Evolutionary conservation across 2,329 filamentous ascomycete species (phyloP).

Genomic region (Colletotrichum sp.): DNA sequence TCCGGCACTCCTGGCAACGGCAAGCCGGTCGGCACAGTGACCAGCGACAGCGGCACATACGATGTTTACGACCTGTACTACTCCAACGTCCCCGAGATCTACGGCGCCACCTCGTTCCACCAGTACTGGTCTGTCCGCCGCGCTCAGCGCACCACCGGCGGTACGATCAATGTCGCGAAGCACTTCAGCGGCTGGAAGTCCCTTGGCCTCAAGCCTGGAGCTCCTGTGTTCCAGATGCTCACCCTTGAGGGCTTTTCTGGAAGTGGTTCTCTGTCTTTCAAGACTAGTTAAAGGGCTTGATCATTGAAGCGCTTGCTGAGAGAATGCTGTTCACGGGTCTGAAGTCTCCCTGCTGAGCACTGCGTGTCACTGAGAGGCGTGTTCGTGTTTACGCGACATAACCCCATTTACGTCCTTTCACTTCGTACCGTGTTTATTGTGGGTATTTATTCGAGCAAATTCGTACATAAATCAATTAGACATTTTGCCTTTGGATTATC

Average conservation of each 20-base stretch:
- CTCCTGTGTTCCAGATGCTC: background rate
- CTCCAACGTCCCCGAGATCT: background rate
- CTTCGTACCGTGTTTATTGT: background rate
- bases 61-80: background rate
- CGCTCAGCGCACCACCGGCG: background rate
- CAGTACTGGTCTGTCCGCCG: background rate
- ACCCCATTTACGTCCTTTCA: background rate
- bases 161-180: background rate
- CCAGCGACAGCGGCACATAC: background rate
- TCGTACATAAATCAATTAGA: background rate
- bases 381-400: background rate
- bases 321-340: background rate
- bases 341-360: background rate
- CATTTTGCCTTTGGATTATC: fast-evolving
- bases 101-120: background rate
- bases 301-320: background rate
- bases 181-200: background rate
- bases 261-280: background rate
- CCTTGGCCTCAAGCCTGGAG: background rate
- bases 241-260: background rate
- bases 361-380: background rate
- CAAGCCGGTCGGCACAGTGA: background rate
- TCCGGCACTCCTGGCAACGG: background rate
- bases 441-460: background rate
- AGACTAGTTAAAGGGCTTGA: background rate